Evolutionary conservation across 768 basidiomycete genomes (phyloP), one percentile per base, ranked within the genome.

Genomic region (Cystofilobasidium capitatum): DNA sequence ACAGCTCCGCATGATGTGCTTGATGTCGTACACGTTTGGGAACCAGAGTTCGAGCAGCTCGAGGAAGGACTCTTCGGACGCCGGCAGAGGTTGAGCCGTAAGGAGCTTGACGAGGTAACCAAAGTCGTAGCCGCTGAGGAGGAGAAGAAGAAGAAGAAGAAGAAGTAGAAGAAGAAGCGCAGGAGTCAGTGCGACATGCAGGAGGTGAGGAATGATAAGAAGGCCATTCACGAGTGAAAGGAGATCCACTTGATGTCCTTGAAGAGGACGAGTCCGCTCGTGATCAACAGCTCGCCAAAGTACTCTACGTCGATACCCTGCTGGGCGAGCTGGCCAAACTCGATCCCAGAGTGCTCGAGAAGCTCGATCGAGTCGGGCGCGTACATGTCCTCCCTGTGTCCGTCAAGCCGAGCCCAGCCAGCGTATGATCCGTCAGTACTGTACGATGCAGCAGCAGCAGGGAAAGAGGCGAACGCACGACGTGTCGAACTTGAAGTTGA

Each of bases 41-140:
- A 99, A 98, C 94, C 96, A 98, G 71, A 84, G 86, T 68, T 80
- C 82, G 36, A 98, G 81, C 55, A 87, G 83, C 55, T 88, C 84
- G 76, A 97, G 96, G 80, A 98, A 98, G 7, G 83, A 82, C 70
- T 88, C 87, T 79, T 99, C 96, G 31, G 85, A 85, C 24, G 86
- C 85, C 12, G 96, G 96, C 68, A 98, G 79, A 54, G 91, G 88
- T 73, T 86, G 81, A 70, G 29, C 89, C 8, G 80, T 81, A 44
- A 99, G 82, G 47, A 98, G 83, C 77, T 94, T 96, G 77, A 99
- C 85, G 72, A 99, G 88, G 76, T 98, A 99, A 40, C 96, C 96
- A 79, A 99, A 98, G 78, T 99, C 96, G 78, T 98, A 98, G 58
- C 94, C 96, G 77, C 94, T 98, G 70, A 57, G 24, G 16, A 22